phyloP scores from a whole-genome alignment of 495 filamentous ascomycete species.

The Aspergillus heteromorphus region DNA sequence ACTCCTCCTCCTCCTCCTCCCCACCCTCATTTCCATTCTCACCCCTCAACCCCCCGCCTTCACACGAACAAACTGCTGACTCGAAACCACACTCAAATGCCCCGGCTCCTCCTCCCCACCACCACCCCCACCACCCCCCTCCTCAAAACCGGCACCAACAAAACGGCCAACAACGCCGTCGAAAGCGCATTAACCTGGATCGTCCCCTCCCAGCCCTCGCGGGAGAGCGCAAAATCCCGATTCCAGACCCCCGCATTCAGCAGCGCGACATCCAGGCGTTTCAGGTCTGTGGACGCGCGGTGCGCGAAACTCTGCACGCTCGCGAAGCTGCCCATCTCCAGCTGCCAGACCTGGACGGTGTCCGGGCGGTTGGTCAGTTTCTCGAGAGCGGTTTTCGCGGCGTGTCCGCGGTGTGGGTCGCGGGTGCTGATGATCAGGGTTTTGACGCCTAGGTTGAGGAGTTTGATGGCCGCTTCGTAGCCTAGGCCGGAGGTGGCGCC shows the following conservation, averaged over 20 bases:
- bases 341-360: conserved; percentile 46
- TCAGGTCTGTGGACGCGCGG: conserved; percentile 32
- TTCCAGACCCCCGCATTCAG: conserved; percentile 45
- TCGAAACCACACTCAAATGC: conserved; percentile 38
- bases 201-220: conserved; percentile 49
- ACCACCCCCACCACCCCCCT: conserved; percentile 20
- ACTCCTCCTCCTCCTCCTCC: too few relatives aligned
- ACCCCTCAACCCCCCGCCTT: conserved; percentile 27
- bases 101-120: too few relatives aligned
- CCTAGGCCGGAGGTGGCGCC: conserved; percentile 51
- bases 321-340: conserved; percentile 50
- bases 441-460: conserved; percentile 39
- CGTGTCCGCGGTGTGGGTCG: conserved; percentile 39
- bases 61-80: conserved; percentile 37
- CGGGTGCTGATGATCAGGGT: conserved; percentile 41
- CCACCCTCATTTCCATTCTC: too few relatives aligned
- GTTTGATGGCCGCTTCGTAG: conserved; percentile 41
- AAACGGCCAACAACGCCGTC: conserved; percentile 48
- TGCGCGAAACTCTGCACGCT: conserved; percentile 44
- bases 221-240: conserved; percentile 25
- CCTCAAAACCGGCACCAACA: conserved; percentile 48
- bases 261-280: conserved; percentile 36
- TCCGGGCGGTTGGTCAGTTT: conserved; percentile 32
- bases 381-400: conserved; percentile 43
- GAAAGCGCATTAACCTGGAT: conserved; percentile 58